phyloP scores from a whole-genome alignment of 257 asterid genomes.

The Jacaranda mimosifolia region DNA sequence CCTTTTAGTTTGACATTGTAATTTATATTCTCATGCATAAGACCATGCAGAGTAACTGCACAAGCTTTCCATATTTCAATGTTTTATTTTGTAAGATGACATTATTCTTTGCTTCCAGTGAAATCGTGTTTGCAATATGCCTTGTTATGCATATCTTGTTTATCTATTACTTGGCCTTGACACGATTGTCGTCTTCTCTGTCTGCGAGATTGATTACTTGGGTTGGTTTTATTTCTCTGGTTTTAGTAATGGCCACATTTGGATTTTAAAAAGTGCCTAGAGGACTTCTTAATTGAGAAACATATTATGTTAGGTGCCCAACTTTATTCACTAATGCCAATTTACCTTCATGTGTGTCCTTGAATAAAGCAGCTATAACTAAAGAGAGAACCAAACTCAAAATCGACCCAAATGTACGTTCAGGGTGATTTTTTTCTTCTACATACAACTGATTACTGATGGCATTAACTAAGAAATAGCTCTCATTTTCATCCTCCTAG shows the following conservation, averaged over 20 bases:
- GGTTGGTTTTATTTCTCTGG: not conserved
- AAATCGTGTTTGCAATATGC: not conserved
- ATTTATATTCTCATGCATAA: not conserved
- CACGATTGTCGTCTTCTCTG: not conserved
- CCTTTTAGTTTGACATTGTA: not conserved
- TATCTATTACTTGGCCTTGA: not conserved
- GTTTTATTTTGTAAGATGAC: conserved; percentile 8
- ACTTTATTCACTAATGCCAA: too few relatives aligned
- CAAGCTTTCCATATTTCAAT: conserved; percentile 7
- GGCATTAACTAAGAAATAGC: too few relatives aligned
- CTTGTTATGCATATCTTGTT: not conserved
- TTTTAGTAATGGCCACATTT: not conserved
- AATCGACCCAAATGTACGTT: not conserved
- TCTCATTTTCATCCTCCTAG: too few relatives aligned
- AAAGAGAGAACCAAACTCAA: not conserved
- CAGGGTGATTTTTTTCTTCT: too few relatives aligned
- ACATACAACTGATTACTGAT: too few relatives aligned
- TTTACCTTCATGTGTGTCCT: too few relatives aligned
- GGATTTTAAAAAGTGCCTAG: not conserved
- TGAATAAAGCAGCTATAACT: too few relatives aligned
- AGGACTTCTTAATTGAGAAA: not conserved
- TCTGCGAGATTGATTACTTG: not conserved
- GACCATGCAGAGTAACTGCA: conserved; percentile 9
- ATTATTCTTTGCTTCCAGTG: not conserved
- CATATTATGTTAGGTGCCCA: not conserved